These are phyloP conservation scores for Tricholoma saponaceum DNA, from an alignment of 768 basidiomycete genomes.

Conservation along the genomic window DNA sequence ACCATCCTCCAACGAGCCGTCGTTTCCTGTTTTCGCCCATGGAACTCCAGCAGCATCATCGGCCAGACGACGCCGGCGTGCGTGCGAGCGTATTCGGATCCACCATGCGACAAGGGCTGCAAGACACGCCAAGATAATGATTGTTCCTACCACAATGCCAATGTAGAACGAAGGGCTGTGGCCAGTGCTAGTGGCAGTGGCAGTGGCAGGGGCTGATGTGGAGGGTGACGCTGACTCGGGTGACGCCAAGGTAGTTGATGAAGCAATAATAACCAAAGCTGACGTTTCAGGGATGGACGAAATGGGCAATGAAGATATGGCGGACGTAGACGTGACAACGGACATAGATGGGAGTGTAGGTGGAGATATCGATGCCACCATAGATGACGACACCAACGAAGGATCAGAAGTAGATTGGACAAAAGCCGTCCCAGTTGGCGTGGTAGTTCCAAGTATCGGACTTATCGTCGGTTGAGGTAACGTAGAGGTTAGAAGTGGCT, in stretches of 20 bases:
- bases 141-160: constrained; percentile 43
- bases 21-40: constrained; percentile 26
- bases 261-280: constrained; percentile 3
- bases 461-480: neutral
- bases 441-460: neutral
- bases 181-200: neutral
- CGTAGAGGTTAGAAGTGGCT: constrained; percentile 4
- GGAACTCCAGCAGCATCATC: constrained; percentile 29
- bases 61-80: constrained; percentile 28
- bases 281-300: neutral
- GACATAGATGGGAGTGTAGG: neutral
- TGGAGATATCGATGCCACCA: neutral
- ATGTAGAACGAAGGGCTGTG: constrained; percentile 44
- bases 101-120: constrained; percentile 46
- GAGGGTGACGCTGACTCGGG: constrained; percentile 1
- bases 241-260: constrained; percentile 5
- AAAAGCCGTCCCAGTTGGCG: neutral
- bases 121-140: constrained; percentile 41
- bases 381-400: neutral
- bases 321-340: neutral
- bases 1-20: constrained; percentile 20
- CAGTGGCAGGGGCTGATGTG: neutral
- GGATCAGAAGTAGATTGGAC: neutral
- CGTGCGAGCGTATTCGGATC: constrained; percentile 36
- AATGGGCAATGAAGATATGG: neutral